Percentiles rank a stretch among this genome's conserved stretches.
phyloP scores from a whole-genome alignment of 2,329 filamentous ascomycete species.

The Botrytis porri region DNA sequence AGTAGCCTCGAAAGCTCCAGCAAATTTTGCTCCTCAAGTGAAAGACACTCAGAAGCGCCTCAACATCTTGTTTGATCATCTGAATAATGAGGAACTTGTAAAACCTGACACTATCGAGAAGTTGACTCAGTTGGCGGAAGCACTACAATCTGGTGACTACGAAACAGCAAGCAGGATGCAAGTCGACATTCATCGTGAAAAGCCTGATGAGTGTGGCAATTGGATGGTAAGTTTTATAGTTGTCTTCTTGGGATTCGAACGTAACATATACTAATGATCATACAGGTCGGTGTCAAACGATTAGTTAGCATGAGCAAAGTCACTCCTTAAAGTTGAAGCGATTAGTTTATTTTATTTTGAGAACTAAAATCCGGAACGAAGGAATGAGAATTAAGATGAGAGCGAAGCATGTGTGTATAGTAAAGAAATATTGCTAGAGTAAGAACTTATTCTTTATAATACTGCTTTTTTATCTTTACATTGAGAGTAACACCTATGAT shows the following conservation, averaged over 20 bases:
- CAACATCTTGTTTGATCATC: conserved; percentile 89
- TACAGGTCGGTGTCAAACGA: conserved; percentile 70
- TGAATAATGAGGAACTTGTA: conserved; percentile 92
- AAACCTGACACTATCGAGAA: conserved; percentile 73
- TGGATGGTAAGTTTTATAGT: conserved; percentile 70
- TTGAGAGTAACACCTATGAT: neutral
- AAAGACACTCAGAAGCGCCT: conserved; percentile 92
- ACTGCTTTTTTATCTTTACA: neutral
- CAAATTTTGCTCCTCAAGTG: conserved; percentile 84
- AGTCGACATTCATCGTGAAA: conserved; percentile 71
- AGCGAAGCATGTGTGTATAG: conserved; percentile 17
- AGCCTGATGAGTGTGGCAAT: conserved; percentile 76
- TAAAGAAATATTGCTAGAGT: conserved; percentile 17
- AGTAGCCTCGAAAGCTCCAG: conserved; percentile 79
- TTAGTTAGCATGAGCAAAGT: conserved; percentile 77
- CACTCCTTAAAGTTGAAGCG: conserved; percentile 47
- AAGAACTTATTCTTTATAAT: conserved; percentile 6
- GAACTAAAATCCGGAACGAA: neutral
- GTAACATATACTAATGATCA: conserved; percentile 42
- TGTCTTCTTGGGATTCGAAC: neutral
- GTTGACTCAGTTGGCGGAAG: conserved; percentile 61
- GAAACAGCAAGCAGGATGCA: conserved; percentile 65
- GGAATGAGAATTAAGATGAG: conserved; percentile 9
- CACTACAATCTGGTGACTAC: conserved; percentile 68
- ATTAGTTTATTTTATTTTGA: neutral